Percentiles rank a stretch among this genome's conserved stretches.
Evolutionary conservation across 2,329 filamentous ascomycete species (phyloP).

Genomic region (Calycina marina): DNA sequence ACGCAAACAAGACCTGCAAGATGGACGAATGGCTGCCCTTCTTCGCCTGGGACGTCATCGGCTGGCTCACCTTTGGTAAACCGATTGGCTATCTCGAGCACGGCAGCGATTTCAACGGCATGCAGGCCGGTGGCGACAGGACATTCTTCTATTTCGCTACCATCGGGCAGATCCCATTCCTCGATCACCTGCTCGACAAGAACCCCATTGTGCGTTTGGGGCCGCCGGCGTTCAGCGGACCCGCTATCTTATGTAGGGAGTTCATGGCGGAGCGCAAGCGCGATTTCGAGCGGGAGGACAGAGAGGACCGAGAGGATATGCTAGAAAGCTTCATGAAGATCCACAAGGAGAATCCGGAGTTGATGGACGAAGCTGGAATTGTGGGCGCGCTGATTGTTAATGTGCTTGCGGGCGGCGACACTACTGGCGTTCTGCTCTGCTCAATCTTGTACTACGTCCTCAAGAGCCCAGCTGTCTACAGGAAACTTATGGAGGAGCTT

Average conservation of each 20-base stretch:
- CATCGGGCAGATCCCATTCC: slow-evolving; percentile 14
- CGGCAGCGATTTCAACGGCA: slow-evolving; percentile 22
- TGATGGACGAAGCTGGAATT: slow-evolving; percentile 4
- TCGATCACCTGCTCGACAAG: slow-evolving; percentile 12
- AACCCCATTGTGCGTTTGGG: slow-evolving; percentile 11
- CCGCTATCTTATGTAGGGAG: slow-evolving; percentile 7
- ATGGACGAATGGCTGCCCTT: slow-evolving; percentile 28
- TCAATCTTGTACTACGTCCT: neutral
- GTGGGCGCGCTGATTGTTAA: neutral
- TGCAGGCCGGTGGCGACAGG: slow-evolving; percentile 16
- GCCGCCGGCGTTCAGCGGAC: slow-evolving; percentile 6
- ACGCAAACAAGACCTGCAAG: slow-evolving; percentile 20
- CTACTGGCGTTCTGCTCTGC: neutral
- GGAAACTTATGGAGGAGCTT: slow-evolving; percentile 30
- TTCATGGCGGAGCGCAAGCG: slow-evolving; percentile 5
- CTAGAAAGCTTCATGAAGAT: slow-evolving; percentile 17
- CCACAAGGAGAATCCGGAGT: slow-evolving; percentile 4
- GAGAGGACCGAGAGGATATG: slow-evolving; percentile 10
- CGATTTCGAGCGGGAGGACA: neutral
- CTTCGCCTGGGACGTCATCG: slow-evolving; percentile 27
- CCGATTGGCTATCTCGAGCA: slow-evolving; percentile 26
- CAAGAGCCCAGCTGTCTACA: neutral
- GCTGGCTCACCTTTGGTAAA: slow-evolving; percentile 26
- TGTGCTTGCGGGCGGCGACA: slow-evolving; percentile 1
- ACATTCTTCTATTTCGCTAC: slow-evolving; percentile 23